phyloP scores from a whole-genome alignment of 1,284 basidiomycete genomes.

The Pascua sp. region DNA sequence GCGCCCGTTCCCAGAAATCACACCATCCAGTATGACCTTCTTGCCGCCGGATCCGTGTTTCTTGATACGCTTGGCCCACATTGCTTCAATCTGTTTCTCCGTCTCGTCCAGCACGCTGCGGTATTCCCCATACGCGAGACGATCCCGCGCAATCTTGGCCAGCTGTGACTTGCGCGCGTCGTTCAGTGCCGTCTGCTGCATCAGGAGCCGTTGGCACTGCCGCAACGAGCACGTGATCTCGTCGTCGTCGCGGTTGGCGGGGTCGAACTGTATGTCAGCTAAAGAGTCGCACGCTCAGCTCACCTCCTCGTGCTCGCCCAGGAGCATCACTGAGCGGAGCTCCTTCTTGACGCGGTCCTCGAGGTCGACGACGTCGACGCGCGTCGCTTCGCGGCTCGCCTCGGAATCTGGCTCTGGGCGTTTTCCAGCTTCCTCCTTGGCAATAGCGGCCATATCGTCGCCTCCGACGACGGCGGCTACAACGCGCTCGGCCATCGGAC shows the following conservation, averaged over 20 bases:
- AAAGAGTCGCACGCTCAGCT: slow-evolving; percentile 11
- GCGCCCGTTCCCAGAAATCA: slow-evolving; percentile 55
- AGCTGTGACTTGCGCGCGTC: slow-evolving; percentile 75
- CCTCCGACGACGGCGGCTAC: slow-evolving; percentile 69
- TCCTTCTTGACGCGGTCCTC: slow-evolving; percentile 57
- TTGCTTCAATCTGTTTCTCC: slow-evolving; percentile 68
- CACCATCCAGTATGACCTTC: slow-evolving; percentile 50
- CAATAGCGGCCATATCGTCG: slow-evolving; percentile 26
- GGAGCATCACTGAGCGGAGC: slow-evolving; percentile 53
- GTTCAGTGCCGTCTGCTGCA: slow-evolving; percentile 72
- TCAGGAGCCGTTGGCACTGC: slow-evolving; percentile 77
- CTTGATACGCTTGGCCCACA: slow-evolving; percentile 51
- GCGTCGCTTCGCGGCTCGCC: not conserved
- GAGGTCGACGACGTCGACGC: slow-evolving; percentile 52
- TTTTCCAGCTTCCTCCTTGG: slow-evolving; percentile 52
- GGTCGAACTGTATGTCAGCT: slow-evolving; percentile 61
- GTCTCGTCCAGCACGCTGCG: slow-evolving; percentile 71
- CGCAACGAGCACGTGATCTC: slow-evolving; percentile 87
- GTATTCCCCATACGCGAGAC: slow-evolving; percentile 87
- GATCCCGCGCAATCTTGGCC: slow-evolving; percentile 71
- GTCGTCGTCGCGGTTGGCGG: slow-evolving; percentile 76
- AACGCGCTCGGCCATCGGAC: slow-evolving; percentile 52
- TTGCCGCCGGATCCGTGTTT: slow-evolving; percentile 56
- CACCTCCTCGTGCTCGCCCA: slow-evolving; percentile 54
- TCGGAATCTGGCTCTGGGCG: slow-evolving; percentile 19